Evolutionary conservation across 1,139 yeast genomes (phyloP).

Genomic region (Candida tropicalis): DNA sequence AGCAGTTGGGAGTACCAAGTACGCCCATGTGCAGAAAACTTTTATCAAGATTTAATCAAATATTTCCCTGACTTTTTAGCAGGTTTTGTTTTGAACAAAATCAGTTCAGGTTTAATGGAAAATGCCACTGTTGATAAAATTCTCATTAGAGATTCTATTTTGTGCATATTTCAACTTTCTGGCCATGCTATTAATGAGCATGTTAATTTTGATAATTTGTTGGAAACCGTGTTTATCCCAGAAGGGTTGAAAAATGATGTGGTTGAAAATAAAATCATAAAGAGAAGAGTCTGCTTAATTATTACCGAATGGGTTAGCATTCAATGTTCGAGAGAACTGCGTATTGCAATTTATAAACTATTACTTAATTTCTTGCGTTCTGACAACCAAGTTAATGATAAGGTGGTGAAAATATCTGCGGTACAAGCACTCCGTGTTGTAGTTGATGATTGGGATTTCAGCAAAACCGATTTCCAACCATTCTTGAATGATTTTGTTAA

Average conservation of each 20-base stretch:
- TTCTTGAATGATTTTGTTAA: constrained; percentile 57
- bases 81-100: constrained; percentile 62
- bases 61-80: constrained; percentile 65
- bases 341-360: constrained; percentile 62
- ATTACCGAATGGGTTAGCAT: constrained; percentile 81
- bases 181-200: constrained; percentile 64
- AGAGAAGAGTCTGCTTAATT: constrained; percentile 75
- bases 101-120: constrained; percentile 52
- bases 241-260: constrained; percentile 53
- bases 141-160: constrained; percentile 74
- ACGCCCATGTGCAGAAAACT: constrained; percentile 85
- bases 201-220: constrained; percentile 64
- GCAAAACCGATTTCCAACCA: constrained; percentile 66
- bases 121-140: constrained; percentile 50
- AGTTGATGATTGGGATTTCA: constrained; percentile 87
- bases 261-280: constrained; percentile 60
- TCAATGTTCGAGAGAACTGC: constrained; percentile 59
- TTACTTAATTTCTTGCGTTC: constrained; percentile 49
- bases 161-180: constrained; percentile 81
- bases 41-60: constrained; percentile 73
- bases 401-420: constrained; percentile 75
- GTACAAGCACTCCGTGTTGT: constrained; percentile 69
- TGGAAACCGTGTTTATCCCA: constrained; percentile 65
- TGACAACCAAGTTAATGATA: constrained; percentile 53
- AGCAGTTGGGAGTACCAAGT: constrained; percentile 83